phyloP scores from a whole-genome alignment of 129 eudicot genomes.

The Logfia minima region DNA sequence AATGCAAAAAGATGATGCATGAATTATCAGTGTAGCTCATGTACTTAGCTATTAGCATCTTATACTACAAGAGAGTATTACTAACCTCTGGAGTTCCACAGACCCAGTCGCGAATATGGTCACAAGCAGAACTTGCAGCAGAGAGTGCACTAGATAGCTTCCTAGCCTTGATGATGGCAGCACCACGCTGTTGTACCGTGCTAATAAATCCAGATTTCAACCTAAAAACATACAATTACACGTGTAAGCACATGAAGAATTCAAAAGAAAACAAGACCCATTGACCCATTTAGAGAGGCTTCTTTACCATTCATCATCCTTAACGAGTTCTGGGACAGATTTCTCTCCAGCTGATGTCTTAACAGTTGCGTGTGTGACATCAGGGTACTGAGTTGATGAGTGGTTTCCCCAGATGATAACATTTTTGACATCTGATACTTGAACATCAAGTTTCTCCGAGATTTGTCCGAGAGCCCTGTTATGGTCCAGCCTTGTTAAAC shows the following conservation, averaged over 20 bases:
- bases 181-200: constrained; percentile 98
- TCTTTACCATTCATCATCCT: constrained; percentile 82
- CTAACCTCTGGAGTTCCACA: constrained; percentile 98
- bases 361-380: constrained; percentile 95
- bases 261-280: background rate
- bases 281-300: background rate
- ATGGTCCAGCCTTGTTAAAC: constrained; percentile 94
- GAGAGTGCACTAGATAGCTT: constrained; percentile 98
- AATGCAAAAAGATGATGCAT: background rate
- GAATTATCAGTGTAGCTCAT: background rate
- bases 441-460: constrained; percentile 86
- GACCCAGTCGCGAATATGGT: constrained; percentile 99
- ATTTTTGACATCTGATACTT: constrained; percentile 90
- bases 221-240: constrained; percentile 43
- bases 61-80: background rate
- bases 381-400: constrained; percentile 98
- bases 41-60: background rate
- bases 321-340: constrained; percentile 73
- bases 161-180: constrained; percentile 98
- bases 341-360: constrained; percentile 63
- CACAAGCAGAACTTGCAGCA: constrained; percentile 99
- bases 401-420: constrained; percentile 99
- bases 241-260: background rate
- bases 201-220: constrained; percentile 81
- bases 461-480: constrained; percentile 99